phyloP scores from a whole-genome alignment of 805 yeast species.

The Kodamaea fukazawae region DNA sequence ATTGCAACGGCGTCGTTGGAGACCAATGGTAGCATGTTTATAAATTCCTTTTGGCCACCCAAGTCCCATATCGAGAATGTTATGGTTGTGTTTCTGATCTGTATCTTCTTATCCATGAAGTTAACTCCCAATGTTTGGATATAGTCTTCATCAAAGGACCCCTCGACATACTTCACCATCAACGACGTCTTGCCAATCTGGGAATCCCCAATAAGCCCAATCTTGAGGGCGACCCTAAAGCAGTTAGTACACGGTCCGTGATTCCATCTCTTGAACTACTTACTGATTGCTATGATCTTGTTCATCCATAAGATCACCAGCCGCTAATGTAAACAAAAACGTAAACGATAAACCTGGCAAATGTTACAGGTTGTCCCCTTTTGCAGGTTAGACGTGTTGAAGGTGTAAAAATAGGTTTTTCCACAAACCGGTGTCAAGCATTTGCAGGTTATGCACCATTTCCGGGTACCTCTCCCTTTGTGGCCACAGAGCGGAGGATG shows the following conservation, averaged over 20 bases:
- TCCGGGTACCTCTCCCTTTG: no score
- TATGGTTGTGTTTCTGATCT: conserved; percentile 80
- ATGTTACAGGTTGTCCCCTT: no score
- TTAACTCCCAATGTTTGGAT: conserved; percentile 95
- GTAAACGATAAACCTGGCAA: background rate
- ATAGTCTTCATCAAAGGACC: conserved; percentile 85
- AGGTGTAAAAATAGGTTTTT: no score
- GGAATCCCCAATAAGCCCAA: conserved; percentile 93
- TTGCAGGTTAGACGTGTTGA: no score
- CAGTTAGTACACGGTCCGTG: conserved; percentile 19
- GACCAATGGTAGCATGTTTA: conserved; percentile 91
- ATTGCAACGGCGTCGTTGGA: conserved; percentile 91
- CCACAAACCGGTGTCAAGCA: no score
- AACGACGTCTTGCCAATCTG: conserved; percentile 94
- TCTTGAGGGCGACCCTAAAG: conserved; percentile 64
- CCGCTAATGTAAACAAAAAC: conserved; percentile 3
- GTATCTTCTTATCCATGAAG: conserved; percentile 86
- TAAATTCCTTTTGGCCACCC: conserved; percentile 94
- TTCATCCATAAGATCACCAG: conserved; percentile 11
- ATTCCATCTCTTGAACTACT: conserved; percentile 14
- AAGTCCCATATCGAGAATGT: conserved; percentile 93
- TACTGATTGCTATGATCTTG: conserved; percentile 39
- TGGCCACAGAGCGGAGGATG: no score
- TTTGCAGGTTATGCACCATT: no score
- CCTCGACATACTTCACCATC: conserved; percentile 97